phyloP scores from a whole-genome alignment of 768 basidiomycete species.

The Saitozyma sp. region DNA sequence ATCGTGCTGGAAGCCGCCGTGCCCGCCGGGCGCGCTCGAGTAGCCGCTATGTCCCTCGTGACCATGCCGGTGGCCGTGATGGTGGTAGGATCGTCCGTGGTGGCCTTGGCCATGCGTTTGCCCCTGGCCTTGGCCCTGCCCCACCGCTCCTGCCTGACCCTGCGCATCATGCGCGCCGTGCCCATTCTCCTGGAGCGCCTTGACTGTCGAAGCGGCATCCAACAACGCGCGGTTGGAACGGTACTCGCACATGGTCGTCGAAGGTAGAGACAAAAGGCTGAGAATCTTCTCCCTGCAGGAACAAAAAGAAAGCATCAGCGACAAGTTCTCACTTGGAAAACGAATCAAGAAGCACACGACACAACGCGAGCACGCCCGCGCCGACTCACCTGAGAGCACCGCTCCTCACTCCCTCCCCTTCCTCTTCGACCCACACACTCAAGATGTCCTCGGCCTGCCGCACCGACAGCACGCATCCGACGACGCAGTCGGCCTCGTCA shows the following conservation, averaged over 20 bases:
- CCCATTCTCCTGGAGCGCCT: background rate
- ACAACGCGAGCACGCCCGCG: background rate
- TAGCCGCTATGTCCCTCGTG: too few relatives aligned
- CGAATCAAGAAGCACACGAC: too few relatives aligned
- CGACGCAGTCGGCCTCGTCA: constrained; percentile 64
- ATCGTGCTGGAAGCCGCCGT: too few relatives aligned
- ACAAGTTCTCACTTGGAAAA: background rate
- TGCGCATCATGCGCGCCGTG: background rate
- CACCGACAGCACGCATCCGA: constrained; percentile 92
- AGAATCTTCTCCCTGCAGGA: constrained; percentile 72
- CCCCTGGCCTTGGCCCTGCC: background rate
- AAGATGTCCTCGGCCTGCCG: constrained; percentile 85
- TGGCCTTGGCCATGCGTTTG: background rate
- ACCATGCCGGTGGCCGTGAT: background rate
- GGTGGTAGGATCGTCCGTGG: background rate
- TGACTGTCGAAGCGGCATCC: constrained; percentile 27
- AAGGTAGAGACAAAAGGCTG: constrained; percentile 70
- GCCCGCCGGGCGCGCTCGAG: too few relatives aligned
- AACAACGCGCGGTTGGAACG: constrained; percentile 66
- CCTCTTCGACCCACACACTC: constrained; percentile 85
- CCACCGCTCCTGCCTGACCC: background rate
- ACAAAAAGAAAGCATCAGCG: background rate
- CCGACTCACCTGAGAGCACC: constrained; percentile 75
- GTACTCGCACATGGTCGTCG: constrained; percentile 84
- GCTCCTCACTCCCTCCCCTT: constrained; percentile 70